Evolutionary conservation across 768 basidiomycete genomes (phyloP), one percentile per base, ranked within the genome.

Genomic region (Lentinula edodes): DNA sequence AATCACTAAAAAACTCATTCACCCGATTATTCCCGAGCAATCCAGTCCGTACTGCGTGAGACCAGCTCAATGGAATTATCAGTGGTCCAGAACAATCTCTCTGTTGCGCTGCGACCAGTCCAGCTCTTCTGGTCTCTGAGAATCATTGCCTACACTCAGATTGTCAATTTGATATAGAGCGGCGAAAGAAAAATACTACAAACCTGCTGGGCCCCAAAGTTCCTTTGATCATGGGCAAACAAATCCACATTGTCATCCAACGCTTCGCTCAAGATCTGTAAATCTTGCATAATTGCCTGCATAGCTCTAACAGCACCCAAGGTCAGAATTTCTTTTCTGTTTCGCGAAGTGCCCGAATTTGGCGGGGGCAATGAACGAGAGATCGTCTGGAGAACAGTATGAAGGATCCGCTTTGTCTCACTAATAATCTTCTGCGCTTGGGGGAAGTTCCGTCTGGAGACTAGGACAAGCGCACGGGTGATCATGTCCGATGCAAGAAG

Each of bases 141-240:
- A 61, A 98, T 93, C 88, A 97, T 95, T 16, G 96, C 96, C 91
- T 96, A 65, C 32, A 56, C 62, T 63, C 32, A 63, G 42, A 60
- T 18, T 34, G 0, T 50, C 3, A 13, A 13, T 39, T 9, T 39
- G 38, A 39, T 39, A 28, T 28, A 34, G 35, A 54, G 53, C 20
- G 28, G 20, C 15, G 61, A 63, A 45, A 20, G 23, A 34, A 13
- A 46, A 36, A 52, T 58, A 34, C 58, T 9, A 74, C 78, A 61
- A 64, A 93, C 93, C 87, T 97, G 97, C 72, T 99, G 97, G 61
- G 97, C 95, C 59, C 93, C 95, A 73, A 94, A 95, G 74, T 97
- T 97, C 60, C 95, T 82, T 69, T 95, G 91, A 72, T 95, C 93
- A 69, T 91, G 88, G 36, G 91, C 94, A 76, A 99, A 99, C 73